Conservation (phyloP, 257 asterid species). For the Agastache rugosa region DNA sequence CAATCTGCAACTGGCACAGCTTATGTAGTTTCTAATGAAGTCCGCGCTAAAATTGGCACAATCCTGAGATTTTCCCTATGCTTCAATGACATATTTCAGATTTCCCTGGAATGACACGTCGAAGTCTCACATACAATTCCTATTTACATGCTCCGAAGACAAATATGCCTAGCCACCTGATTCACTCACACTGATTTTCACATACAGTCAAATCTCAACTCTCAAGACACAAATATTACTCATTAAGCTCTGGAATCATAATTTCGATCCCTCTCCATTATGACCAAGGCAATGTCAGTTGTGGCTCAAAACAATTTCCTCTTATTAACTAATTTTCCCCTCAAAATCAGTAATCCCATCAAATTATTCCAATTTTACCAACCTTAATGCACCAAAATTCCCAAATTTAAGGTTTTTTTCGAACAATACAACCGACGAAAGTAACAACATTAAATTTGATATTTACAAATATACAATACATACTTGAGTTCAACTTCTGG, state of each 20-base stretch:
- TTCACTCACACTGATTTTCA: constrained; percentile 8
- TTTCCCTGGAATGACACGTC: constrained; percentile 5
- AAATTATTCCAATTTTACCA: constrained; percentile 15
- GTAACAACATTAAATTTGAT: constrained; percentile 11
- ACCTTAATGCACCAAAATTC: constrained; percentile 19
- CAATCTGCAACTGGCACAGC: background rate
- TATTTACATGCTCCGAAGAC: background rate
- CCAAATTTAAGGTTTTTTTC: background rate
- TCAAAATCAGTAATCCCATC: background rate
- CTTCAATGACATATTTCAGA: background rate
- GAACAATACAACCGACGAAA: background rate
- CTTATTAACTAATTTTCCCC: background rate
- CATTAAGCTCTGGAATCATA: background rate
- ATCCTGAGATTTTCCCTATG: background rate
- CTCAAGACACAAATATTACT: background rate
- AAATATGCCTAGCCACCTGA: background rate
- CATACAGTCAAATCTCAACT: background rate
- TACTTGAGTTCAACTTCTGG: constrained; percentile 99
- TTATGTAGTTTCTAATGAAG: background rate
- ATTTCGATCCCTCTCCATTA: background rate
- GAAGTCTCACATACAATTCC: constrained; percentile 16
- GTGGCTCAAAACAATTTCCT: background rate
- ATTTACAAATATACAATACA: constrained; percentile 35
- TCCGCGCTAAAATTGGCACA: background rate
- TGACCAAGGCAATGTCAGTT: background rate